These are phyloP conservation scores for Paramecium pentaurelia DNA, from an alignment of 73 alveolate genomes.

Conservation along the genomic window DNA sequence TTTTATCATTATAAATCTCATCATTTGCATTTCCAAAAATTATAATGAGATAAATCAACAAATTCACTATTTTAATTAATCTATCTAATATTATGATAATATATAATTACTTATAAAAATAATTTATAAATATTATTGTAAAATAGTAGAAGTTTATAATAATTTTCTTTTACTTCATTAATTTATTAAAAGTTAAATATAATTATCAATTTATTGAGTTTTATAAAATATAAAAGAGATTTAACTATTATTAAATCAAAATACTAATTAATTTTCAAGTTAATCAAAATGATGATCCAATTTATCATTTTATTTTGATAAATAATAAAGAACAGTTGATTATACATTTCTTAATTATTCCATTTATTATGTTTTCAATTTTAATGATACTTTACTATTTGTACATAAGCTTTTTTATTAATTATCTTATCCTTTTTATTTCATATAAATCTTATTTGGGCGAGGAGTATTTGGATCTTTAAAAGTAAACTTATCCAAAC, in stretches of 20 bases:
- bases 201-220: not conserved
- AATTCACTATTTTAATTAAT: too few relatives aligned
- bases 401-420: not conserved
- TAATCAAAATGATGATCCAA: constrained; percentile 5
- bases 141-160: not conserved
- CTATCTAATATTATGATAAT: too few relatives aligned
- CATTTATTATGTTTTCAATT: not conserved
- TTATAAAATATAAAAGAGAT: too few relatives aligned
- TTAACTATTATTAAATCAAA: not conserved
- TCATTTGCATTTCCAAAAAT: not conserved
- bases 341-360: not conserved
- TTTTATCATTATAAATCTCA: not conserved
- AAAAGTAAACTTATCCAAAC: not conserved
- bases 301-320: not conserved
- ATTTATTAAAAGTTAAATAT: too few relatives aligned
- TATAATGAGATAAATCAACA: not conserved
- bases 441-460: not conserved
- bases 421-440: not conserved
- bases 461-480: not conserved
- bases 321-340: not conserved
- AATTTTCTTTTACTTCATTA: not conserved
- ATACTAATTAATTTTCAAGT: not conserved
- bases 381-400: not conserved
- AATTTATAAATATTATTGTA: too few relatives aligned
- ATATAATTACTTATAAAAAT: too few relatives aligned